A percentile compares a stretch with the other conserved stretches of the same genome.
These are phyloP conservation scores for Lyophyllum shimeji DNA, from an alignment of 768 basidiomycete genomes.

Conservation along the genomic window DNA sequence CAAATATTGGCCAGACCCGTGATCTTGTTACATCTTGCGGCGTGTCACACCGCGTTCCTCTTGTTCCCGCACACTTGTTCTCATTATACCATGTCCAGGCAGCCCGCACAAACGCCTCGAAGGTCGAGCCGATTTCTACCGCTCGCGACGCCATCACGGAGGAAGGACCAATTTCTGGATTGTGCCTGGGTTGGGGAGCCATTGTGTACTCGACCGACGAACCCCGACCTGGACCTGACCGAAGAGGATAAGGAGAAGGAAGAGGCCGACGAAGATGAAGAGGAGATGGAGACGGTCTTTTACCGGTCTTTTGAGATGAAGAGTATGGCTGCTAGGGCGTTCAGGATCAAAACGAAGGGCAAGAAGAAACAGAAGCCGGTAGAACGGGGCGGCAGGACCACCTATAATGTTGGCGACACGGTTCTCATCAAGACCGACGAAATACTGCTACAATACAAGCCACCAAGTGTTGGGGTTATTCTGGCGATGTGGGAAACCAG, in stretches of 20 bases:
- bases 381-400: slow-evolving; percentile 12
- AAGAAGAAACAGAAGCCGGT: slow-evolving; percentile 15
- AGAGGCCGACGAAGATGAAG: slow-evolving; percentile 9
- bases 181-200: slow-evolving; percentile 27
- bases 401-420: slow-evolving; percentile 63
- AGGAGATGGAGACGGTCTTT: slow-evolving; percentile 32
- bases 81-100: slow-evolving; percentile 7
- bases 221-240: slow-evolving; percentile 21
- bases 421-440: slow-evolving; percentile 57
- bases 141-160: slow-evolving; percentile 24
- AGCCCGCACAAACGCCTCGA: slow-evolving; percentile 27
- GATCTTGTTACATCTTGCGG: neutral
- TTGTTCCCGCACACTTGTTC: neutral
- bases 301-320: slow-evolving; percentile 34
- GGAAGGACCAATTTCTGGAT: slow-evolving; percentile 11
- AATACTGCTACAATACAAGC: slow-evolving; percentile 35
- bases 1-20: neutral
- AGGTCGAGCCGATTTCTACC: slow-evolving; percentile 32
- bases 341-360: slow-evolving; percentile 18
- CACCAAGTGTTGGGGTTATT: slow-evolving; percentile 69
- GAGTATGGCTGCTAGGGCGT: slow-evolving; percentile 22
- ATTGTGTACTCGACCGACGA: slow-evolving; percentile 22
- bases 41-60: neutral
- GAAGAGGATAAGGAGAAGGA: slow-evolving; percentile 17
- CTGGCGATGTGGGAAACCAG: slow-evolving; percentile 65